Conservation (phyloP, 257 asterid species). For the Hygrophila difformis region DNA sequence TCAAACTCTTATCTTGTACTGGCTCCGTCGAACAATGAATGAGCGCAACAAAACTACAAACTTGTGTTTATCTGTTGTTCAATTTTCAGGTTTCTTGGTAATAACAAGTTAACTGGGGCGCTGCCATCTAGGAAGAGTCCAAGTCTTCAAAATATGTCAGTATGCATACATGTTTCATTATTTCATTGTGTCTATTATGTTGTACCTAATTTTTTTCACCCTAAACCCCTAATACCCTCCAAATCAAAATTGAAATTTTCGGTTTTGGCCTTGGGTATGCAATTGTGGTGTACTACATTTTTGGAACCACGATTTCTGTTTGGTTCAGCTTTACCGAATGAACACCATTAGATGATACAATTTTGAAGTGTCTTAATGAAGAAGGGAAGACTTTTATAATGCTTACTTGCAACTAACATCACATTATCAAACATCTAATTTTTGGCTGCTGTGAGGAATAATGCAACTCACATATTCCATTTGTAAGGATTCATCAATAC, state of each 20-base stretch:
- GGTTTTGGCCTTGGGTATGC: too few relatives aligned
- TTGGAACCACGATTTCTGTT: too few relatives aligned
- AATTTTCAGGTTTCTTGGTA: slow-evolving; percentile 74
- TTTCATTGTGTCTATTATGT: too few relatives aligned
- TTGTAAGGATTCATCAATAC: background rate
- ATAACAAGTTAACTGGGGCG: slow-evolving; percentile 50
- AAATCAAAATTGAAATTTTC: background rate
- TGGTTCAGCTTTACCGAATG: too few relatives aligned
- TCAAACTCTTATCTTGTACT: background rate
- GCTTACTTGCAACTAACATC: too few relatives aligned
- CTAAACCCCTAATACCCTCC: too few relatives aligned
- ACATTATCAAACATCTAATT: slow-evolving; percentile 7
- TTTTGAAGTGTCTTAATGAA: too few relatives aligned
- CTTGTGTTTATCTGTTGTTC: background rate
- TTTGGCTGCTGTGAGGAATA: background rate
- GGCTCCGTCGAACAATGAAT: background rate
- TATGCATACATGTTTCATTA: background rate
- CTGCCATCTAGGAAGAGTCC: slow-evolving; percentile 42
- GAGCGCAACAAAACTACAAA: background rate
- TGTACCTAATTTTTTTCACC: background rate
- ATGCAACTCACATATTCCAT: background rate
- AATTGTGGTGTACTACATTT: too few relatives aligned
- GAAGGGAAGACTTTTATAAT: too few relatives aligned
- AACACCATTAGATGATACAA: too few relatives aligned
- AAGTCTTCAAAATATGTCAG: slow-evolving; percentile 50